Evolutionary conservation across 768 basidiomycete species (phyloP), one percentile per base, ranked within the genome.

Genomic region (Xerocomellus amylosporus): DNA sequence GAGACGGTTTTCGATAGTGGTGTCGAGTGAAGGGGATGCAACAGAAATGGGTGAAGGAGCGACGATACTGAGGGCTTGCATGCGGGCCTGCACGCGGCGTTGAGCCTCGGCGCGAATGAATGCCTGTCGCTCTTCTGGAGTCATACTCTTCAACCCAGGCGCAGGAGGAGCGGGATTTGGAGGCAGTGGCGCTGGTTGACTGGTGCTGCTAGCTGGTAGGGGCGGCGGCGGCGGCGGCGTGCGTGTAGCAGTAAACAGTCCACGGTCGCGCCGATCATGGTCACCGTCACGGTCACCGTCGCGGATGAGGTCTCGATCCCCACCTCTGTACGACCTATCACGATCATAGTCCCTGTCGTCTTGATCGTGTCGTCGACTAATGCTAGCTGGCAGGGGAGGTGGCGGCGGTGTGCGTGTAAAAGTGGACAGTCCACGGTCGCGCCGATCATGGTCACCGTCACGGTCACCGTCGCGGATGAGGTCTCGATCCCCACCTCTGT

Each of bases 1-100:
- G 6, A 98, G 79, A 10, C 95, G 77, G 59, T 94, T 90, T 66
- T 93, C 89, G 3, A 97, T 92, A 49, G 78, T 81, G 8, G 82
- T 86, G 68, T 97, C 95, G 10, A 94, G 75, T 13, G 77, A 71
- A 8, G 83, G 68, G 28, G 80, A 71, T 14, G 79, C 60, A 0
- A 76, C 72, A 6, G 58, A 28, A 8, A 49, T 33, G 8, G 77
- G 62, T 0, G 74, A 39, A 12, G 76, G 68, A 1, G 80, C 69
- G 14, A 79, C 77, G 17, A 97, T 80, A 6, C 96, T 96, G 10
- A 98, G 80, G 0, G 87, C 88, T 37, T 84, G 82, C 79, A 88
- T 93, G 31, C 96, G 87, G 17, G 86, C 92, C 61, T 91, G 83
- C 19, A 97, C 83, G 38, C 89, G 83, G 14, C 85, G 80, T 62